These are phyloP conservation scores for Bauhinia variegata DNA, from an alignment of 306 rosid genomes.

Conservation along the genomic window DNA sequence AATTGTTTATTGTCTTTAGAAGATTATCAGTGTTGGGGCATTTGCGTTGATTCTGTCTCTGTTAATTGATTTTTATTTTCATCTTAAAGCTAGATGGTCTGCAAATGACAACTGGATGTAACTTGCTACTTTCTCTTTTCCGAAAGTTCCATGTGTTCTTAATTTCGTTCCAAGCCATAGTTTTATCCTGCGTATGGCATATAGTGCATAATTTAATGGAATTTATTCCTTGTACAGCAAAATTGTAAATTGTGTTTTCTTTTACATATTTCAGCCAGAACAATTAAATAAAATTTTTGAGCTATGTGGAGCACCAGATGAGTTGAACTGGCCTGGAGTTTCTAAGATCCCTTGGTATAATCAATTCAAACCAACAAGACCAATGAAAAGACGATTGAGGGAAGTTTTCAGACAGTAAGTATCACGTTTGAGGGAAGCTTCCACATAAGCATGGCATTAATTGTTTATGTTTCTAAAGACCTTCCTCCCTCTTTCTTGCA, in stretches of 20 bases:
- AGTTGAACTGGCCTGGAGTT: slow-evolving; percentile 73
- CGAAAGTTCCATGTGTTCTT: not conserved
- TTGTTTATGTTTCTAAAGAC: slow-evolving; percentile 1
- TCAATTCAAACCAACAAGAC: slow-evolving; percentile 67
- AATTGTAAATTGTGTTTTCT: slow-evolving; percentile 6
- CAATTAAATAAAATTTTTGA: slow-evolving; percentile 72
- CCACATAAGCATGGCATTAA: not conserved
- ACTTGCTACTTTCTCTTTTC: slow-evolving; percentile 6
- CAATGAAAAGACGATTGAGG: slow-evolving; percentile 68
- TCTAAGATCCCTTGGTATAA: slow-evolving; percentile 64
- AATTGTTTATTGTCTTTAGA: slow-evolving; percentile 19
- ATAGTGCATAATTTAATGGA: slow-evolving; percentile 8
- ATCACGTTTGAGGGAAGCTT: slow-evolving; percentile 5
- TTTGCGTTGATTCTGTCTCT: not conserved
- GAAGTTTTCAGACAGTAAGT: slow-evolving; percentile 66
- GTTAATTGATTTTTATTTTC: slow-evolving; percentile 1
- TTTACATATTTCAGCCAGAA: slow-evolving; percentile 57
- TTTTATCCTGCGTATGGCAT: not conserved
- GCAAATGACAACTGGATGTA: not conserved
- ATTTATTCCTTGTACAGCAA: slow-evolving; percentile 1
- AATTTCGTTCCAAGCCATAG: not conserved
- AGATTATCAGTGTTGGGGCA: not conserved
- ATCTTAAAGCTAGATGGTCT: not conserved
- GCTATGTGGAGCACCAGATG: slow-evolving; percentile 80
- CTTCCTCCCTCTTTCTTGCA: slow-evolving; percentile 14